Percentiles rank a stretch among this genome's conserved stretches.
Evolutionary conservation across 805 yeast species (phyloP).

Genomic region (Priceomyces castillae): DNA sequence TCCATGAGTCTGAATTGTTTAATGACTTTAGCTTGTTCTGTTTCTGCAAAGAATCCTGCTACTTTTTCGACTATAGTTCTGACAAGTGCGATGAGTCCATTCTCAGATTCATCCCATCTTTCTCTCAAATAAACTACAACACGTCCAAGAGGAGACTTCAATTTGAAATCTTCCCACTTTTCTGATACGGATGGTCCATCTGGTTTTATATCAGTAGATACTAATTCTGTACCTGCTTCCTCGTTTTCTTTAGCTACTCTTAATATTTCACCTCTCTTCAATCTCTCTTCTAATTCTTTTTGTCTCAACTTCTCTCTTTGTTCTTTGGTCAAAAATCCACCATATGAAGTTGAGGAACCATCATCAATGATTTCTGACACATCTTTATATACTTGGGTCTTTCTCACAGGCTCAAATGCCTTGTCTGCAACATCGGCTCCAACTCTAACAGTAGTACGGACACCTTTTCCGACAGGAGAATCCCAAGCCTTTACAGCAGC

Average conservation of each 20-base stretch:
- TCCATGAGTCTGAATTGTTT: slow-evolving; percentile 85
- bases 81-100: slow-evolving; percentile 77
- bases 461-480: slow-evolving; percentile 83
- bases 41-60: slow-evolving; percentile 89
- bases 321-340: slow-evolving; percentile 87
- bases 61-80: slow-evolving; percentile 79
- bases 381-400: slow-evolving; percentile 86
- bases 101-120: slow-evolving; percentile 91
- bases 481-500: slow-evolving; percentile 95
- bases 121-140: slow-evolving; percentile 56
- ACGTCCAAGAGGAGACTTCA: slow-evolving; percentile 69
- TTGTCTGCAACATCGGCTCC: slow-evolving; percentile 87
- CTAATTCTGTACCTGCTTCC: slow-evolving; percentile 78
- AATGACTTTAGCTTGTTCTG: slow-evolving; percentile 92
- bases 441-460: slow-evolving; percentile 77
- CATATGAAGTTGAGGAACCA: slow-evolving; percentile 84
- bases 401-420: slow-evolving; percentile 88
- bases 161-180: slow-evolving; percentile 62
- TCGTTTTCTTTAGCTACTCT: slow-evolving; percentile 74
- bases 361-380: slow-evolving; percentile 87
- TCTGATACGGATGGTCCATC: slow-evolving; percentile 67
- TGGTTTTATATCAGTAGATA: slow-evolving; percentile 76
- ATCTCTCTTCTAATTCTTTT: slow-evolving; percentile 48
- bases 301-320: slow-evolving; percentile 68
- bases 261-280: slow-evolving; percentile 57